Base-by-base conservation (phyloP, 139 green algal species). In the Nannochloris sp. region DNA sequence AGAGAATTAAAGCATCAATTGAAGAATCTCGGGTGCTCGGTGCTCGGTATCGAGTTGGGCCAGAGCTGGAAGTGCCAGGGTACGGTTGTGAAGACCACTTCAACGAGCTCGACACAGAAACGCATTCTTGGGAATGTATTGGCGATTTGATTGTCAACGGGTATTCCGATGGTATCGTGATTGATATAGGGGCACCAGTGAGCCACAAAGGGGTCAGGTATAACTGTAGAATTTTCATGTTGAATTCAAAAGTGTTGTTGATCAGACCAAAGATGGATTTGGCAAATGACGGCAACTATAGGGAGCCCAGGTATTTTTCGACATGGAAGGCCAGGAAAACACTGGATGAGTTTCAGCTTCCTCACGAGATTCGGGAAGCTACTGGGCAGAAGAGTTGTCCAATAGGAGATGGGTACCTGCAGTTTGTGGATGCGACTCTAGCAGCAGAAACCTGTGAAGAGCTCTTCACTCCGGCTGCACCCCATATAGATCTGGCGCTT, bases 71-170 rank as follows among this genome's bases (percentile, higher is more conserved):
- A 70, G 62, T 98, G 0, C 78, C 82, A 8, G 93, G 93, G 8
- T 99, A 98, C 64, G 91, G 93, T n/a, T 99, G 93, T 68, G 93
- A 99, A 72, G 93, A 99, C 64, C 93, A 98, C 65, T 98, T 99
- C 61, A 69, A 82, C 60, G 93, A 99, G 77, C 69, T 85, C 40
- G 88, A 95, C 74, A 96, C 88, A 1, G 75, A 91, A 3, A 77
- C 81, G 14, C 90, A 96, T 73, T 89, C 72, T 11, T 97, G 91
- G 91, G 71, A 78, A 21, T 73, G 65, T 48, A 46, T 78, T 25
- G 62, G 81, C 54, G 75, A 84, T 29, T 60, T 90, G 19, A 67
- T 96, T 29, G 16, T 56, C 0, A 71, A 63, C 10, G 86, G 78
- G 21, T 57, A 80, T 51, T 96, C 84, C 3, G 31, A 87, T 0